Evolutionary conservation across 2,329 filamentous ascomycete species (phyloP).

Genomic region (Eutypella sp.): DNA sequence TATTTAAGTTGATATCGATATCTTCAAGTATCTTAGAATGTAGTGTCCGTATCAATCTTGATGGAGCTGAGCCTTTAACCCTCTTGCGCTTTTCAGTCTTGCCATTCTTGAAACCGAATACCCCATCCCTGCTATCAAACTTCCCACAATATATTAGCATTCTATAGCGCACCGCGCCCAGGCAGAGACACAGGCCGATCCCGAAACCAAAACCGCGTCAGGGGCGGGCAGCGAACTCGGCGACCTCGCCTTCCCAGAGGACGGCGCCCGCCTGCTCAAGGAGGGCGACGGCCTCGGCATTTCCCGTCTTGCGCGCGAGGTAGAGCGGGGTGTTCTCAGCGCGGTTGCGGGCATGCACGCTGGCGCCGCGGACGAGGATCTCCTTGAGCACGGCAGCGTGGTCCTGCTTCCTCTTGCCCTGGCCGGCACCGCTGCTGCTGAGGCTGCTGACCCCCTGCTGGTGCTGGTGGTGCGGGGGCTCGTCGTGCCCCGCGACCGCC

Average conservation of each 20-base stretch:
- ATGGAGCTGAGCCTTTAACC: too few species aligned
- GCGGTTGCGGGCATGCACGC: conserved; percentile 60
- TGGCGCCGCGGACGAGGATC: conserved; percentile 57
- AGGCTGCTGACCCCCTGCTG: neutral
- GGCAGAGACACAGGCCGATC: too few species aligned
- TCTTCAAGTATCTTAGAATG: too few species aligned
- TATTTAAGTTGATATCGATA: too few species aligned
- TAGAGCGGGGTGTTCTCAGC: conserved; percentile 64
- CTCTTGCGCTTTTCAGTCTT: too few species aligned
- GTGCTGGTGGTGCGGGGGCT: neutral
- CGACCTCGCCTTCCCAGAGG: conserved; percentile 48
- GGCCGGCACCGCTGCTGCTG: conserved; percentile 4
- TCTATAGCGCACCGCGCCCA: too few species aligned
- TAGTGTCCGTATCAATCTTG: too few species aligned
- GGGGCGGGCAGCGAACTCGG: too few species aligned
- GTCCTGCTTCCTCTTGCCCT: neutral
- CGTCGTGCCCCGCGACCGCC: conserved; percentile 36
- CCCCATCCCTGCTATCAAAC: too few species aligned
- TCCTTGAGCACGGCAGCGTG: conserved; percentile 49
- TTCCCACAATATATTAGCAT: too few species aligned
- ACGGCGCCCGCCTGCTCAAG: conserved; percentile 56
- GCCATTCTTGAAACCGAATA: too few species aligned
- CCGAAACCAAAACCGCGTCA: too few species aligned
- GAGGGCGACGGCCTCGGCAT: conserved; percentile 47
- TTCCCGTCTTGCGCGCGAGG: conserved; percentile 55